These are phyloP conservation scores for Lasiodiplodia theobromae DNA, from an alignment of 2,329 filamentous ascomycete genomes.

Conservation along the genomic window DNA sequence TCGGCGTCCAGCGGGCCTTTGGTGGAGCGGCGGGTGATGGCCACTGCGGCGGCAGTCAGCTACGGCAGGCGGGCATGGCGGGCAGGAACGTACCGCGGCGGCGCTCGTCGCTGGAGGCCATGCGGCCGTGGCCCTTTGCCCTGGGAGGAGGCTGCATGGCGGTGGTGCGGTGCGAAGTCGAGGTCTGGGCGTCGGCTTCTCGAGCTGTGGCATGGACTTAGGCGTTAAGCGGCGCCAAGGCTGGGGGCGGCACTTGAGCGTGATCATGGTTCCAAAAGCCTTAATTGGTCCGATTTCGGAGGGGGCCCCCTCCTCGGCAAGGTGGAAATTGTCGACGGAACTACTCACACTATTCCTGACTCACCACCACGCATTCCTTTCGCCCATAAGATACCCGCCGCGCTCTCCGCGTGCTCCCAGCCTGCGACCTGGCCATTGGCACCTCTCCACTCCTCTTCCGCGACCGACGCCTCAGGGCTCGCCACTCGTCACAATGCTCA, in stretches of 20 bases:
- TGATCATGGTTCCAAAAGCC: slow-evolving; percentile 3
- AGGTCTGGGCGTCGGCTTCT: background rate
- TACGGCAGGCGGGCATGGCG: background rate
- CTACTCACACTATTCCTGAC: slow-evolving; percentile 16
- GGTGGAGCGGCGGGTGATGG: slow-evolving; percentile 72
- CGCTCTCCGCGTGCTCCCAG: background rate
- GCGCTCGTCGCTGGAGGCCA: slow-evolving; percentile 41
- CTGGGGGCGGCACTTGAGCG: slow-evolving; percentile 2
- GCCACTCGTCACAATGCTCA: slow-evolving; percentile 38
- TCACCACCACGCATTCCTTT: slow-evolving; percentile 29
- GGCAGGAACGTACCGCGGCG: slow-evolving; percentile 36
- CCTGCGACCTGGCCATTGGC: slow-evolving; percentile 23
- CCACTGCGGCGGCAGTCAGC: slow-evolving; percentile 49
- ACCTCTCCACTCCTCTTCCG: slow-evolving; percentile 19
- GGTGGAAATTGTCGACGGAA: slow-evolving; percentile 14
- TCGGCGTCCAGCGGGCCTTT: slow-evolving; percentile 75
- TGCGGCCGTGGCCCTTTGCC: slow-evolving; percentile 41
- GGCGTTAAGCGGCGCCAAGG: slow-evolving; percentile 8
- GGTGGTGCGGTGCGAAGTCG: slow-evolving; percentile 9
- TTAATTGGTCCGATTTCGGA: slow-evolving; percentile 21
- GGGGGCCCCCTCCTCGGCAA: slow-evolving; percentile 16
- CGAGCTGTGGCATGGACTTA: slow-evolving; percentile 3
- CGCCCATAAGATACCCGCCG: slow-evolving; percentile 18
- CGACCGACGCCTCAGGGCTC: slow-evolving; percentile 20
- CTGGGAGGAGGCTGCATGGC: slow-evolving; percentile 23